These are phyloP conservation scores for Lipomyces yarrowii DNA, from an alignment of 1,139 yeast genomes.

Conservation along the genomic window DNA sequence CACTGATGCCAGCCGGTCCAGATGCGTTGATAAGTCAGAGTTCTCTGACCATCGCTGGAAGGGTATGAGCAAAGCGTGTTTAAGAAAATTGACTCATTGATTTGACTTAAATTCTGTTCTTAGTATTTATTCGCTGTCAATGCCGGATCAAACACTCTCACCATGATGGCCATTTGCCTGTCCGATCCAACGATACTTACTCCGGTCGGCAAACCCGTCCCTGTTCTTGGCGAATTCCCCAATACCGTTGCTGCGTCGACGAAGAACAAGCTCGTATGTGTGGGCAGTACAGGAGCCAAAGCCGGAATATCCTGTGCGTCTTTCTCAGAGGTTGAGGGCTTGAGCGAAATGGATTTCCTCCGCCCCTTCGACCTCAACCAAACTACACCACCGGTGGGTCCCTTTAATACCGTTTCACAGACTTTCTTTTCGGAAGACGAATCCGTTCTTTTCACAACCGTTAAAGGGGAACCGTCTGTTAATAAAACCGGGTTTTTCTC, in stretches of 20 bases:
- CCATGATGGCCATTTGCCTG: background rate
- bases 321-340: background rate
- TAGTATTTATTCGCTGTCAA: constrained; percentile 1
- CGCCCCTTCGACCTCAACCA: constrained; percentile 1
- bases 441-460: background rate
- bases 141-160: constrained; percentile 4
- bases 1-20: background rate
- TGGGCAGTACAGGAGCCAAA: constrained; percentile 4
- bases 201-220: background rate
- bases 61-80: background rate
- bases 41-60: background rate
- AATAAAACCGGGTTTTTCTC: constrained; percentile 1
- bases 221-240: constrained; percentile 3
- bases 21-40: constrained; percentile 1
- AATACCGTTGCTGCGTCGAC: background rate
- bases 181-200: background rate
- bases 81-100: too few species aligned
- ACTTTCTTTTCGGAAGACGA: constrained; percentile 1
- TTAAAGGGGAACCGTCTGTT: background rate
- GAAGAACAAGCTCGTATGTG: constrained; percentile 6
- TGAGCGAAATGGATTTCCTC: constrained; percentile 3
- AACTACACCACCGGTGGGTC: constrained; percentile 1
- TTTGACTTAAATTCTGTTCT: background rate
- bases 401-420: background rate
- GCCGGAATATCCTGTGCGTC: constrained; percentile 4